phyloP scores from a whole-genome alignment of 495 filamentous ascomycete genomes.

The Alectoria sarmentosa region DNA sequence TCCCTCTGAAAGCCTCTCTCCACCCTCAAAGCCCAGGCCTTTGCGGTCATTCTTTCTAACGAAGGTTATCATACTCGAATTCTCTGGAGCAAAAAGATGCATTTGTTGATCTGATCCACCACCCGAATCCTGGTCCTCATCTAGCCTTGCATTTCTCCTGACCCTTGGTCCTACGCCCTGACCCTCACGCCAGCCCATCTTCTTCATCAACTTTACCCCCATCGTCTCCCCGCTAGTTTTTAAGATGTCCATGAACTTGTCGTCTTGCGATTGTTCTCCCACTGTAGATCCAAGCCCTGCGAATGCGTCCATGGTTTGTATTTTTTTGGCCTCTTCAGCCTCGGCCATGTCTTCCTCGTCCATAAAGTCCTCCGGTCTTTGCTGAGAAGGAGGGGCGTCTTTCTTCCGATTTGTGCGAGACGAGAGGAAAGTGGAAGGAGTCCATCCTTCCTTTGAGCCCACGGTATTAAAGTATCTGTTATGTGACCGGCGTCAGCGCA shows the following conservation, averaged over 20 bases:
- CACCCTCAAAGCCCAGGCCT: constrained; percentile 74
- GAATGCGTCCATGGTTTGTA: constrained; percentile 67
- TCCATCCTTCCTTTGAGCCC: constrained; percentile 97
- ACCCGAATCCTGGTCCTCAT: constrained; percentile 37
- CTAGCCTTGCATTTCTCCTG: constrained; percentile 65
- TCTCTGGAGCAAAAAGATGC: constrained; percentile 84
- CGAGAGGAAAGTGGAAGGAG: constrained; percentile 83
- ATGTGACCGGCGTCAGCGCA: constrained; percentile 30
- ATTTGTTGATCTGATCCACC: constrained; percentile 41
- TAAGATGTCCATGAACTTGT: constrained; percentile 68
- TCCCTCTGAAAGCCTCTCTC: constrained; percentile 43
- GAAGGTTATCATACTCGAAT: constrained; percentile 70
- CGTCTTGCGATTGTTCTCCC: constrained; percentile 44
- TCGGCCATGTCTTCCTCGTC: constrained; percentile 94
- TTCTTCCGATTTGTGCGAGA: constrained; percentile 74
- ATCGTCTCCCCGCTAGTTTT: constrained; percentile 74
- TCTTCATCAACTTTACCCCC: constrained; percentile 78
- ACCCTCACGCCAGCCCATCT: constrained; percentile 94
- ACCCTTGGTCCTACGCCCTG: constrained; percentile 89
- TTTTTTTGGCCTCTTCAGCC: constrained; percentile 62
- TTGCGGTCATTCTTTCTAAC: constrained; percentile 68
- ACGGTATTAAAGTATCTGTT: constrained; percentile 97
- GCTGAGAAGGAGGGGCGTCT: constrained; percentile 49
- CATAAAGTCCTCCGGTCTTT: constrained; percentile 90
- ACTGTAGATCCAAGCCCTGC: constrained; percentile 68